phyloP scores from a whole-genome alignment of 495 filamentous ascomycete species.

The Trichoderma asperelloides region DNA sequence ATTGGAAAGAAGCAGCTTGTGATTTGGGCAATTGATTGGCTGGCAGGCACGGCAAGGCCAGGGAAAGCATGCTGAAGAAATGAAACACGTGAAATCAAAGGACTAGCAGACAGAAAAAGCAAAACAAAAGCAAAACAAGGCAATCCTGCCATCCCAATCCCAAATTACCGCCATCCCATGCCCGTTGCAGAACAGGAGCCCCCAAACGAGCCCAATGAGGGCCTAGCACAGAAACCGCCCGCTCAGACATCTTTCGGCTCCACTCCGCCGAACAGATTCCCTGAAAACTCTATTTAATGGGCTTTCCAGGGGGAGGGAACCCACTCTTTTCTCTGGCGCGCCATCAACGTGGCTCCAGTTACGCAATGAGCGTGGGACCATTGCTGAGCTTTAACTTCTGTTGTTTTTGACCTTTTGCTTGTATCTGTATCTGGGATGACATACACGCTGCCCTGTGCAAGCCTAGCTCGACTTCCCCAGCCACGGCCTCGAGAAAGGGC shows the following conservation, averaged over 20 bases:
- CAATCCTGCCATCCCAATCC: not conserved
- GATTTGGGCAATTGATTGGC: not conserved
- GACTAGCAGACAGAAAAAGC: not conserved
- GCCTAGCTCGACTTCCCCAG: too few species aligned
- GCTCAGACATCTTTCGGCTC: slow-evolving; percentile 3
- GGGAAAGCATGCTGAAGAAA: not conserved
- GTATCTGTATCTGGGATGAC: not conserved
- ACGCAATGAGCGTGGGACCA: not conserved
- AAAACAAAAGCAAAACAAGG: not conserved
- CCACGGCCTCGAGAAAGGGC: too few species aligned
- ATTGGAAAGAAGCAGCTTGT: not conserved
- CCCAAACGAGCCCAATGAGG: not conserved
- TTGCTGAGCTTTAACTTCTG: too few species aligned
- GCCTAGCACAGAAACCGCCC: not conserved
- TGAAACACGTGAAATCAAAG: too few species aligned
- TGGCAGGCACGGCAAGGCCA: not conserved
- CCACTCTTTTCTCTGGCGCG: not conserved
- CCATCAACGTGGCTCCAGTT: slow-evolving; percentile 6
- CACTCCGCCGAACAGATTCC: not conserved
- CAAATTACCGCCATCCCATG: not conserved
- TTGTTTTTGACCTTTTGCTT: not conserved
- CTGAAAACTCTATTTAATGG: slow-evolving; percentile 8
- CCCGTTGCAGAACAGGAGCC: not conserved
- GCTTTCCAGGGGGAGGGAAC: not conserved
- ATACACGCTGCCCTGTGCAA: too few species aligned